Base-by-base conservation (phyloP, 139 green algal species). In the Chlamydomonas incerta region DNA sequence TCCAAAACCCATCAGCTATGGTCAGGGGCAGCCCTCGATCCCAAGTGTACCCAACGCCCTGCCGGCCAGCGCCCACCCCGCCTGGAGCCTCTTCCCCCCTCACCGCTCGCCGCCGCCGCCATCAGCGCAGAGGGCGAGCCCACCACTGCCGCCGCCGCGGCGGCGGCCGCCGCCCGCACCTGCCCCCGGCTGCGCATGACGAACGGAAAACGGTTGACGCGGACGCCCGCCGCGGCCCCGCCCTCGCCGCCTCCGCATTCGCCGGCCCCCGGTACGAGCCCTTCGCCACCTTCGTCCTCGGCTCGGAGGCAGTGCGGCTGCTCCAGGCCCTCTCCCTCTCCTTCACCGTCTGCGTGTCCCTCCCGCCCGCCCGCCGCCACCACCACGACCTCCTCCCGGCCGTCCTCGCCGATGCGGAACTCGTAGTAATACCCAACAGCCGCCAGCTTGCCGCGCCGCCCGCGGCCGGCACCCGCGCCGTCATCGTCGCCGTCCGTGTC, bases 91-190 rank as follows among this genome's bases (percentile, higher is more conserved):
- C n/a, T 2, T 1, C 34, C 20, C 13, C 65, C n/a, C 73, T 52
- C 74, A 81, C 74, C 75, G n/a, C 58, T 83, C 11, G 75, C 75
- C 0, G 60, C 41, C 17, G 5, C 31, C 6, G 77, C 77, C 77
- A 83, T 74, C 2, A 66, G 1, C 18, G 13, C 63, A 14, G 63
- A 29, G 62, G 55, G 55, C 55, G 55, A 60, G 41, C 41, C 41
- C 5, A 50, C 41, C 26, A 72, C 14, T 4, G 17, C 60, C 10
- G 60, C 23, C 24, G 60, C 60, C 60, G 75, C 58, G 29, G 75
- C 60, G 15, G 77, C 77, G 20, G 63, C 63, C 65, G 41, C 63
- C 63, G 63, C 62, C 9, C 80, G 80, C 21, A 85, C 80, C 80
- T 85, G 23, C 31, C 17, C 66, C 67, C 80, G 26, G 52, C 66